Evolutionary conservation across 352 stramenopile genomes (phyloP), one percentile per base, ranked within the genome.

Genomic region (Pythium brachiatum): DNA sequence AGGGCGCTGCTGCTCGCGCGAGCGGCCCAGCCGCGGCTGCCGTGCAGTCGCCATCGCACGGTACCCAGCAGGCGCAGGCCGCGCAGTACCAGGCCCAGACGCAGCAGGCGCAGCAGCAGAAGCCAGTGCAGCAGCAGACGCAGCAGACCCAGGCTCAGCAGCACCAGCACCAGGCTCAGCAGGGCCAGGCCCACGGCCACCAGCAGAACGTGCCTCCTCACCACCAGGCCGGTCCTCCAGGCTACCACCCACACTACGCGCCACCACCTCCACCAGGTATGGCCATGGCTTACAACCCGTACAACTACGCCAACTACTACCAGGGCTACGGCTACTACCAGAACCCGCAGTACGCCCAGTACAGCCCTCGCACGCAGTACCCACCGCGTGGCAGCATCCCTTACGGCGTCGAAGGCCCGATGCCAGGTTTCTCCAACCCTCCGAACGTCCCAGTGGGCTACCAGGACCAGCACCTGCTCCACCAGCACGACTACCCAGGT

Each of bases 301-400:
- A 95, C 76, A 95, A 90, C 68, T 95, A 95, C 65, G 75, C 70
- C 34, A 81, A 70, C 38, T 92, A 94, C 72, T 95, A 93, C 71
- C 86, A 93, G 64, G 81, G 82, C 60, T 95, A 94, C 64, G 81
- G 82, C 31, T 95, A 95, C 70, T 95, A 94, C 70, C 84, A 93
- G 65, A 95, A 92, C 71, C 86, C 83, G 9, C 86, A 72, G 79
- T 95, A 92, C 74, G 68, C 83, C 9, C 86, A 95, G 69, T 95
- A 94, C 80, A 95, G 84, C 61, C 84, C 86, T 25, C 83, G 86
- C 36, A 88, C 86, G 34, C 85, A 94, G 74, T 95, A 92, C 73
- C 83, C 82, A 8, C 83, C 86, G 38, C 86, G 86, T 41, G 86
- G 86, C 46, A 92, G 57, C 70, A 85, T 93, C 66, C 86, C 86